Conservation (phyloP, 352 stramenopile genomes). For the Globisporangium lucens region DNA sequence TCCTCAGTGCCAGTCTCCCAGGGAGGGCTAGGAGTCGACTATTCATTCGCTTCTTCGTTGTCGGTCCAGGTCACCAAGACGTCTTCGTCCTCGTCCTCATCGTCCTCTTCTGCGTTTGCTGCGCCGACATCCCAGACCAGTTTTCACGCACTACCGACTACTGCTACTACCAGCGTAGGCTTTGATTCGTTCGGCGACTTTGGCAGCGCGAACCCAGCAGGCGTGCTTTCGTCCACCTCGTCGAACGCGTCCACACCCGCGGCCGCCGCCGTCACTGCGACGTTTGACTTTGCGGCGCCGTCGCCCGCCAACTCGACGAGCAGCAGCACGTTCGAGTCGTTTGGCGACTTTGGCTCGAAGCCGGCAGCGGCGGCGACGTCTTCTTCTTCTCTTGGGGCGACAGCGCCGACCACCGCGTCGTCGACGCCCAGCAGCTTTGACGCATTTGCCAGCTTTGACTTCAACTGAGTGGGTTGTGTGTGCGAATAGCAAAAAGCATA, state of each 20-base stretch:
- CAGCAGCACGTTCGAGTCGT: conserved; percentile 22
- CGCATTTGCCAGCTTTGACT: conserved; percentile 19
- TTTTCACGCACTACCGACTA: neutral
- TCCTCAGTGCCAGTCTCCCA: neutral
- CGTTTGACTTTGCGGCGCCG: neutral
- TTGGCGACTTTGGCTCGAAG: conserved; percentile 22
- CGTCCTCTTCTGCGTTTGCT: neutral
- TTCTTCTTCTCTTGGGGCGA: neutral
- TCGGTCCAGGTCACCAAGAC: conserved; percentile 1
- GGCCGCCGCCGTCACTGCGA: neutral
- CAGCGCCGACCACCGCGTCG: neutral
- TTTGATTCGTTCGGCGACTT: conserved; percentile 14
- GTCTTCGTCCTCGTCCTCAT: conserved; percentile 7
- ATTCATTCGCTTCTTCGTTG: conserved; percentile 2
- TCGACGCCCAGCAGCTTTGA: conserved; percentile 15
- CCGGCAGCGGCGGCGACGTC: neutral
- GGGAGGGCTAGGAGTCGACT: neutral
- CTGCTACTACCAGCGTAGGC: neutral
- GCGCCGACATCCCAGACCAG: neutral
- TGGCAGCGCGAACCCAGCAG: neutral
- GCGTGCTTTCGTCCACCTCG: neutral
- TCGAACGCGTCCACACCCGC: conserved; percentile 4
- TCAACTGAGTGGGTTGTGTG: conserved; percentile 8
- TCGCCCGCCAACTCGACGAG: conserved; percentile 15
- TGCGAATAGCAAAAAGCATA: neutral